A percentile compares a stretch with the other conserved stretches of the same genome.
These are phyloP conservation scores for Candida tunisiensis DNA, from an alignment of 1,139 yeast species.

Conservation along the genomic window DNA sequence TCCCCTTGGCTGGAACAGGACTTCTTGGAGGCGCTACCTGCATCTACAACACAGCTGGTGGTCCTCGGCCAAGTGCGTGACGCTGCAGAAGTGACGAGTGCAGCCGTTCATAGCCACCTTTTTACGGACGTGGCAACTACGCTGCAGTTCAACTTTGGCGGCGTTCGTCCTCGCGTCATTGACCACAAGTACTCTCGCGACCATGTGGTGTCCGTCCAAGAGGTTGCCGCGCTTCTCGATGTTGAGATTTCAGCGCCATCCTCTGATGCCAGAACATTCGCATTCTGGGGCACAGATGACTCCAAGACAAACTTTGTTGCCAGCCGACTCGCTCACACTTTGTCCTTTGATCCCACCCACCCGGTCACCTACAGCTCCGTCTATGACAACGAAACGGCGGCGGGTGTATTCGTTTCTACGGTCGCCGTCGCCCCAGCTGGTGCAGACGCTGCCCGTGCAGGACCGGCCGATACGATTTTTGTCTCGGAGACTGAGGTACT, in stretches of 20 bases:
- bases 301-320: background rate
- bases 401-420: constrained; percentile 72
- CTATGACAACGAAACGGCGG: constrained; percentile 51
- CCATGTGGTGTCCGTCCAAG: constrained; percentile 5
- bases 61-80: constrained; percentile 39
- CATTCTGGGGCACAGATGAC: background rate
- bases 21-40: constrained; percentile 38
- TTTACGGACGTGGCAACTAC: constrained; percentile 62
- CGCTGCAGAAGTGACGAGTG: constrained; percentile 19
- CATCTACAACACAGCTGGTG: constrained; percentile 38
- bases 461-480: constrained; percentile 42
- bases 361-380: constrained; percentile 40
- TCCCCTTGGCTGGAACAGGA: constrained; percentile 38
- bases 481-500: constrained; percentile 43
- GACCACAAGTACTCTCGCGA: constrained; percentile 17
- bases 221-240: constrained; percentile 1
- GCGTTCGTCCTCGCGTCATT: constrained; percentile 9
- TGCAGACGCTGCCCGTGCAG: constrained; percentile 14
- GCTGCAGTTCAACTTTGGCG: constrained; percentile 25
- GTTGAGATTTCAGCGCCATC: background rate
- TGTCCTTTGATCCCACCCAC: constrained; percentile 47
- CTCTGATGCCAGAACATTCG: constrained; percentile 27
- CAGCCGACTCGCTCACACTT: constrained; percentile 37
- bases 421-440: constrained; percentile 26
- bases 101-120: constrained; percentile 19